These are phyloP conservation scores for Solanum habrochaites DNA, from an alignment of 257 asterid species.

Conservation along the genomic window DNA sequence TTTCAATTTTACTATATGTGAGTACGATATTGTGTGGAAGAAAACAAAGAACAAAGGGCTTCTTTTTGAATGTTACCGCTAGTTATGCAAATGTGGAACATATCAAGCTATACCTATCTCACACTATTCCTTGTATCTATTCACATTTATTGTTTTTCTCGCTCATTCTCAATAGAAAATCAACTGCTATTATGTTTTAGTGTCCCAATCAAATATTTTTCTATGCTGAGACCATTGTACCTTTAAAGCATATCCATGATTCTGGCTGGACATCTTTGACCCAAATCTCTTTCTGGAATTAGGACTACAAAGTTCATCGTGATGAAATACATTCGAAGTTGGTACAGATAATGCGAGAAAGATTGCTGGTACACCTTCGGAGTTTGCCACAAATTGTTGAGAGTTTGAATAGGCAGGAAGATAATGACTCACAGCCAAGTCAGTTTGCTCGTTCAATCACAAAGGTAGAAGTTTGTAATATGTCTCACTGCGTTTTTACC, in stretches of 20 bases:
- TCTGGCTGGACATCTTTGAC: neutral
- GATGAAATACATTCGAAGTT: constrained; percentile 96
- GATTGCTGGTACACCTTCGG: constrained; percentile 76
- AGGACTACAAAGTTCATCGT: constrained; percentile 90
- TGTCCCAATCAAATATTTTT: neutral
- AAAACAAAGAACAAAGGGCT: neutral
- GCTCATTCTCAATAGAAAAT: neutral
- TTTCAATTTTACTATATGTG: neutral
- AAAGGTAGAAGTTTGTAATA: constrained; percentile 38
- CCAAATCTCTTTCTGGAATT: neutral
- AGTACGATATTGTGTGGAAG: neutral
- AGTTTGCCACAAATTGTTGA: constrained; percentile 86
- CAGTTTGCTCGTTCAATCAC: constrained; percentile 84
- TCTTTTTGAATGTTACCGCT: neutral
- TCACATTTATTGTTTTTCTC: neutral
- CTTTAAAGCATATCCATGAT: neutral
- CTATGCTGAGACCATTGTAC: neutral
- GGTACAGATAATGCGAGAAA: constrained; percentile 97
- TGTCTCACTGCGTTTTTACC: neutral
- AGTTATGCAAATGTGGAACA: neutral
- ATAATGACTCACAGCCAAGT: constrained; percentile 78
- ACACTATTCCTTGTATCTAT: neutral
- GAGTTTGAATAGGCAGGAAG: constrained; percentile 80
- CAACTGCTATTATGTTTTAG: neutral
- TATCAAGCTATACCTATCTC: neutral